A percentile compares a stretch with the other conserved stretches of the same genome.
Conservation (phyloP, 306 rosid genomes). For the Fagus sylvatica region DNA sequence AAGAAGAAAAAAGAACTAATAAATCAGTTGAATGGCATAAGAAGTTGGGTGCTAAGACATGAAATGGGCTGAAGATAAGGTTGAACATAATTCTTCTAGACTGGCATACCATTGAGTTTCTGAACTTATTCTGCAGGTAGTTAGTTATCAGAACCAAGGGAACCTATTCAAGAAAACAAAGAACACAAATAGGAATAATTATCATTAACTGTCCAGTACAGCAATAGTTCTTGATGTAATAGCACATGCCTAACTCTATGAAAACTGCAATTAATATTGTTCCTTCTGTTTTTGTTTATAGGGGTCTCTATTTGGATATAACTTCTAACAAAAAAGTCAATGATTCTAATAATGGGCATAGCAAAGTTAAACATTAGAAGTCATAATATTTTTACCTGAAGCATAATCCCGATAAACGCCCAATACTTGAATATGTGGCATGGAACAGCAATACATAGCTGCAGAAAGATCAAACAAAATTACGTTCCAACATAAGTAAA, state of each 20-base stretch:
- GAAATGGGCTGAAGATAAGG: slow-evolving; percentile 1
- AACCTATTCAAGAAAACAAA: slow-evolving; percentile 43
- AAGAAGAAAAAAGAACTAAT: background rate
- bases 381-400: slow-evolving; percentile 55
- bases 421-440: slow-evolving; percentile 92
- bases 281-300: background rate
- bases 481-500: slow-evolving; percentile 19
- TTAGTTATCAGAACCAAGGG: slow-evolving; percentile 83
- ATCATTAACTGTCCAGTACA: background rate
- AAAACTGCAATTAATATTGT: background rate
- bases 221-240: background rate
- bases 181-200: background rate
- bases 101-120: slow-evolving; percentile 76
- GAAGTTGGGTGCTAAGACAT: background rate
- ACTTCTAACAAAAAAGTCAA: background rate
- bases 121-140: slow-evolving; percentile 72
- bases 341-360: background rate
- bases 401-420: slow-evolving; percentile 92
- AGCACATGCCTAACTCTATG: background rate
- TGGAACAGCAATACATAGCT: slow-evolving; percentile 96
- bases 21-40: slow-evolving; percentile 4
- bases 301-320: background rate
- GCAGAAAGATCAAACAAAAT: slow-evolving; percentile 34
- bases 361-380: slow-evolving; percentile 6
- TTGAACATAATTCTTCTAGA: slow-evolving; percentile 13